Evolutionary conservation across 495 filamentous ascomycete genomes (phyloP).

Genomic region (Copromyces sp.): DNA sequence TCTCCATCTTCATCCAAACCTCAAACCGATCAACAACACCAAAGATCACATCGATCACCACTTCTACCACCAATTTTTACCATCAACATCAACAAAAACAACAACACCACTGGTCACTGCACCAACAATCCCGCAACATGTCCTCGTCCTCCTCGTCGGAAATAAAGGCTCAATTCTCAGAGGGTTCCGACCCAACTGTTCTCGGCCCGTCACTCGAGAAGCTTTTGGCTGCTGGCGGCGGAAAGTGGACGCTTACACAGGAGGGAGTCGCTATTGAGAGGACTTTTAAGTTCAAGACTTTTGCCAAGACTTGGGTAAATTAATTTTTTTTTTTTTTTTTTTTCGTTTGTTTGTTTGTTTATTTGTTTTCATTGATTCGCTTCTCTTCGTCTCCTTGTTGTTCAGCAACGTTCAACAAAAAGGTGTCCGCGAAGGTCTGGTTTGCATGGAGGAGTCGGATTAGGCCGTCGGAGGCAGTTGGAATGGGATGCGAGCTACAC

Average conservation of each 20-base stretch:
- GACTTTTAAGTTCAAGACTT: conserved; percentile 52
- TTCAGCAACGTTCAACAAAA: too few species aligned
- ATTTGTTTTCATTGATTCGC: background rate
- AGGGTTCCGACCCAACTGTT: conserved; percentile 20
- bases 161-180: conserved; percentile 16
- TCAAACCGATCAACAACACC: background rate
- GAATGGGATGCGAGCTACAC: too few species aligned
- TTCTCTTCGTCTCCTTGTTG: too few species aligned
- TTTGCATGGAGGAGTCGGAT: too few species aligned
- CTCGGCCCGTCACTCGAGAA: conserved; percentile 8
- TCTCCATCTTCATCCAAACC: background rate
- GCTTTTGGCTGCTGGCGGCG: conserved; percentile 23
- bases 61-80: background rate
- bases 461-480: too few species aligned
- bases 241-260: conserved; percentile 37
- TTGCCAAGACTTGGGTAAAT: conserved; percentile 52
- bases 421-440: too few species aligned
- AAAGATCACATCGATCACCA: background rate
- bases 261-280: conserved; percentile 45
- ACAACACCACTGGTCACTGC: background rate
- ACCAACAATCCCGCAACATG: background rate
- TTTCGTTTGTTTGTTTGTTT: too few species aligned
- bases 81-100: background rate
- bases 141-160: background rate
- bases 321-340: background rate